phyloP scores from a whole-genome alignment of 306 rosid species.

The Lupinus albus region DNA sequence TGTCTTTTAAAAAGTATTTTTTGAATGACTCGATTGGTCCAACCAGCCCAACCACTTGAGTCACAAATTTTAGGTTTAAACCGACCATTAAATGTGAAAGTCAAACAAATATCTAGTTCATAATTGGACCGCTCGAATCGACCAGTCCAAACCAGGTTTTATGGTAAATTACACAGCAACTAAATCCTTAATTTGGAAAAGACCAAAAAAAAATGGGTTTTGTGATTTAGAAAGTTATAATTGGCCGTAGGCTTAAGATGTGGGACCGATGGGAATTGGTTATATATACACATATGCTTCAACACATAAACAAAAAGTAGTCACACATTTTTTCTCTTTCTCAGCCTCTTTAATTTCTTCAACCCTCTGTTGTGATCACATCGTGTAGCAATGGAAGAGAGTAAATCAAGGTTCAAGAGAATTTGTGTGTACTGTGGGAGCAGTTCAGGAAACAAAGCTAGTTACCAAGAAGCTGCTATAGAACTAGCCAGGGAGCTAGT shows the following conservation, averaged over 20 bases:
- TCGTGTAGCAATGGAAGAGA: slow-evolving; percentile 64
- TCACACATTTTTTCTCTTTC: slow-evolving; percentile 4
- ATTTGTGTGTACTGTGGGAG: slow-evolving; percentile 98
- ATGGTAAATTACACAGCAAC: too few relatives aligned
- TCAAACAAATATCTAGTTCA: too few relatives aligned
- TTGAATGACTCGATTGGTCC: too few relatives aligned
- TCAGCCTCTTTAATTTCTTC: background rate
- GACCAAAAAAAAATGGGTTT: background rate
- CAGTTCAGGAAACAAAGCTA: slow-evolving; percentile 92
- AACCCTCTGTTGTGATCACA: background rate
- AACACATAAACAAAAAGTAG: background rate
- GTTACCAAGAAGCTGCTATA: slow-evolving; percentile 92
- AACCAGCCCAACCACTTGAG: too few relatives aligned
- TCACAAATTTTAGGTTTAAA: too few relatives aligned
- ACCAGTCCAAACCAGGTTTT: too few relatives aligned
- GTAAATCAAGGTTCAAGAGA: slow-evolving; percentile 79
- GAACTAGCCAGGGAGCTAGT: slow-evolving; percentile 92
- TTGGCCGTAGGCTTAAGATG: slow-evolving; percentile 1
- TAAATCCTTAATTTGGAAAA: background rate
- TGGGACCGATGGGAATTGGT: background rate
- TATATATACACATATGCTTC: background rate
- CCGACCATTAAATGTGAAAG: too few relatives aligned
- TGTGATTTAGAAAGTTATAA: background rate
- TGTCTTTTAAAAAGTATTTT: too few relatives aligned
- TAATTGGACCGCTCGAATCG: too few relatives aligned